These are phyloP conservation scores for Chlamydomonas sphaeroides DNA, from an alignment of 139 green algal genomes.

Conservation along the genomic window DNA sequence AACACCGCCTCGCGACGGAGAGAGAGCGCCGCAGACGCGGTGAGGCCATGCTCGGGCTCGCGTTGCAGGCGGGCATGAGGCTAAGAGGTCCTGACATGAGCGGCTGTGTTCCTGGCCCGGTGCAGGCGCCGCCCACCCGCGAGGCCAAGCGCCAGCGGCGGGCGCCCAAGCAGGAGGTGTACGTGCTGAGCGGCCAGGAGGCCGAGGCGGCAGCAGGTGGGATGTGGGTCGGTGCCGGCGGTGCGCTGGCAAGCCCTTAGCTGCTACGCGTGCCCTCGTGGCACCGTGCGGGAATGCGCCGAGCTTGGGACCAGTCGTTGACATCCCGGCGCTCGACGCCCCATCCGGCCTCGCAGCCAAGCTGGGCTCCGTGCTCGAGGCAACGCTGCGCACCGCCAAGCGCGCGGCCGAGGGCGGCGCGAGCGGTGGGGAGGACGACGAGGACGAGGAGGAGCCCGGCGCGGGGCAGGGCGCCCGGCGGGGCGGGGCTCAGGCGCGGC, in stretches of 20 bases:
- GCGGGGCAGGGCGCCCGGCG: too few relatives aligned
- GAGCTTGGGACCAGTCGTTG: too few relatives aligned
- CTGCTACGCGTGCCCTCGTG: too few relatives aligned
- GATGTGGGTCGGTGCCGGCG: too few relatives aligned
- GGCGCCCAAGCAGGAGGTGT: slow-evolving; percentile 1
- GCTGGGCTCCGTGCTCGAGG: neutral
- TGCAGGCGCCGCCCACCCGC: neutral
- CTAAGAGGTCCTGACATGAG: too few relatives aligned
- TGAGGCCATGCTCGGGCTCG: too few relatives aligned
- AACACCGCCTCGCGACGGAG: too few relatives aligned
- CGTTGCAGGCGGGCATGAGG: too few relatives aligned
- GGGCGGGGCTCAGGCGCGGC: neutral
- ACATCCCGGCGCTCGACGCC: too few relatives aligned
- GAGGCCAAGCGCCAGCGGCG: neutral
- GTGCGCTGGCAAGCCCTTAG: too few relatives aligned
- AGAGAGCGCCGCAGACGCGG: too few relatives aligned
- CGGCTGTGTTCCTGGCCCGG: neutral
- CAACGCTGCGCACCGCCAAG: neutral
- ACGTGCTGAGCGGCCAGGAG: neutral
- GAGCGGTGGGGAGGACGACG: neutral
- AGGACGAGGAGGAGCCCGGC: neutral
- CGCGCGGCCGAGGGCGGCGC: neutral
- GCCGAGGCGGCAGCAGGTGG: slow-evolving; percentile 7
- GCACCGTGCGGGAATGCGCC: too few relatives aligned
- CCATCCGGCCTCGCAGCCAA: slow-evolving; percentile 19